Evolutionary conservation across 352 stramenopile genomes (phyloP).

Genomic region (Pythium guiyangense): DNA sequence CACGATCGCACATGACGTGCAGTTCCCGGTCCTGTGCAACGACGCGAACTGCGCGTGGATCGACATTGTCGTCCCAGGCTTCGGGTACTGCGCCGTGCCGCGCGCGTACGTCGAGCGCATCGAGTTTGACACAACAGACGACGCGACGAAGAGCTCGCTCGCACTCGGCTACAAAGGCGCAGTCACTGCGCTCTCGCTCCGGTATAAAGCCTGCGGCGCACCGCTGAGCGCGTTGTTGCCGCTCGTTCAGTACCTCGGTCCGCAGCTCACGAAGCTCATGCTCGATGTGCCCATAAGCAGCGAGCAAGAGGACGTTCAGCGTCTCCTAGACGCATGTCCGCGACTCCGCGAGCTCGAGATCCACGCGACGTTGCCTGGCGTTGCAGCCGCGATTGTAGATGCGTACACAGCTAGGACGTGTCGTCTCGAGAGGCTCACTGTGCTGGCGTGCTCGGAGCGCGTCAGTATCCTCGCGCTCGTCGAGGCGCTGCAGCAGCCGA

Average conservation of each 20-base stretch:
- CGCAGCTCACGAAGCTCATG: not conserved
- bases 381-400: not conserved
- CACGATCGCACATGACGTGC: not conserved
- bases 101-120: not conserved
- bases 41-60: constrained; percentile 1
- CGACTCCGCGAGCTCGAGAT: not conserved
- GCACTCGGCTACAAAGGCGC: not conserved
- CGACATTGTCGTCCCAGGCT: constrained; percentile 1
- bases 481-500: no score
- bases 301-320: not conserved
- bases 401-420: not conserved
- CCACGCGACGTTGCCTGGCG: not conserved
- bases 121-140: not conserved
- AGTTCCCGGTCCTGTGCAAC: constrained; percentile 1
- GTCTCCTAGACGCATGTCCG: not conserved
- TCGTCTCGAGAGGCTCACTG: not conserved
- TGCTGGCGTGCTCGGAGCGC: not conserved
- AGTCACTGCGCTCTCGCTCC: constrained; percentile 1
- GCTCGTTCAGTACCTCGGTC: constrained; percentile 1
- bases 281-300: not conserved
- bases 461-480: not conserved
- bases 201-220: not conserved
- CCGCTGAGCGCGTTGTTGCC: not conserved
- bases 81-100: constrained; percentile 2
- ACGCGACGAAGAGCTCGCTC: constrained; percentile 1